Evolutionary conservation across 495 filamentous ascomycete genomes (phyloP), one percentile per base, ranked within the genome.

Genomic region (Neurospora discreta): DNA sequence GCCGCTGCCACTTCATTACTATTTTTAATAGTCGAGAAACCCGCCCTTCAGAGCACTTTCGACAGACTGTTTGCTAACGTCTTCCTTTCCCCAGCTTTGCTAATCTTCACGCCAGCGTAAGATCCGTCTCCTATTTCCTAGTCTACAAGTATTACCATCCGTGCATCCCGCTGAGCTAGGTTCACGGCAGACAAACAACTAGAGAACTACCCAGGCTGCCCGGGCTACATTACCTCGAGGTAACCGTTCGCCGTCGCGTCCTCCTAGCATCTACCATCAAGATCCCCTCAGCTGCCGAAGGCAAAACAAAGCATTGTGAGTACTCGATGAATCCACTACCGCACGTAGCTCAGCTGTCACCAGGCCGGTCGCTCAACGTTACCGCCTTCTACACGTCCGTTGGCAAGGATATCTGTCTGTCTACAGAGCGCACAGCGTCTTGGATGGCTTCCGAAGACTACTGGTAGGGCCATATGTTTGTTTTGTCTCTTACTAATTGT

Each of bases 21-120:
- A 74, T 74, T 75, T 76, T 78, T 75, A 75, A 77, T 65, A 73
- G 52, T 65, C 52, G 52, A 65, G 52, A 65, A 65, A 65, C 52
- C 52, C 52, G 52, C 26, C 18, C 52, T 33, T 65, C 52, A 65
- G 33, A 65, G 52, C 52, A 16, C 52, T 33, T 60, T 60, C 52
- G 33, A 60, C 52, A 60, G 52, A 30, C 52, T 60, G 52, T 65
- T 65, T 65, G 52, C 52, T 65, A 36, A 65, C 33, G 52, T 33
- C 52, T 65, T 60, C 33, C 52, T 65, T 65, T 65, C 52, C 52
- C 52, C 26, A 65, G 52, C 52, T 65, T 65, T 65, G 52, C 52
- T 65, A 65, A 65, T 33, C 26, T 18, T 65, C 52, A 65, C 52
- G 26, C 52, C 52, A 65, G 52, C 16, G 52, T 65, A 65, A 65